phyloP scores from a whole-genome alignment of 1,139 yeast species.

The Komagataea norvegica region DNA sequence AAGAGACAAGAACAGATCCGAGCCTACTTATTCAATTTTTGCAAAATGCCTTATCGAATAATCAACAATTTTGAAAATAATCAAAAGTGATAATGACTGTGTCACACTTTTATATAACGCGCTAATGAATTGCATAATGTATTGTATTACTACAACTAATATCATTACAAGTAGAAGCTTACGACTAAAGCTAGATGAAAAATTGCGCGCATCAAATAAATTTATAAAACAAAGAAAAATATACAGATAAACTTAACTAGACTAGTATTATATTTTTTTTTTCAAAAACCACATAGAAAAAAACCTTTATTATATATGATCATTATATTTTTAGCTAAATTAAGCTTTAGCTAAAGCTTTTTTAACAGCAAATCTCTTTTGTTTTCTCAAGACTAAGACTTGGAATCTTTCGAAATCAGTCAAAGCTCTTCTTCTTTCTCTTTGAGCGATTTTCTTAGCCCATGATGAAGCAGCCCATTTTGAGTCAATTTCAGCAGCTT shows the following conservation, averaged over 20 bases:
- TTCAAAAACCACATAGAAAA: conserved; percentile 9
- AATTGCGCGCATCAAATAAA: no score
- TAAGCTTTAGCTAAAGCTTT: conserved; percentile 89
- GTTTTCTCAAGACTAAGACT: conserved; percentile 95
- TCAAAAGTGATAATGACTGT: no score
- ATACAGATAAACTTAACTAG: conserved; percentile 13
- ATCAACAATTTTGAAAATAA: no score
- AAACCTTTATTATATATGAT: conserved; percentile 12
- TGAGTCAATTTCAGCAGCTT: conserved; percentile 79
- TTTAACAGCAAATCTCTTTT: conserved; percentile 91
- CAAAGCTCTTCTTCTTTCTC: conserved; percentile 87
- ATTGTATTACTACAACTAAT: no score
- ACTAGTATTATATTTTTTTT: no score
- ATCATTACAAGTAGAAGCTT: neutral
- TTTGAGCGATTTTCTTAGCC: conserved; percentile 98
- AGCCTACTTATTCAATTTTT: conserved; percentile 18
- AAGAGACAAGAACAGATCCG: conserved; percentile 20
- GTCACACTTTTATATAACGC: no score
- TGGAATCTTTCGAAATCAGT: conserved; percentile 99
- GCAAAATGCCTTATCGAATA: conserved; percentile 11
- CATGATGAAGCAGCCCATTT: conserved; percentile 93
- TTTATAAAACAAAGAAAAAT: conserved; percentile 9
- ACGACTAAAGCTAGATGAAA: no score
- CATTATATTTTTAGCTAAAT: conserved; percentile 26
- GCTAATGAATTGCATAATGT: no score